These are phyloP conservation scores for Triticum dicoccoides DNA, from an alignment of 176 grass and related monocot genomes.

Conservation along the genomic window DNA sequence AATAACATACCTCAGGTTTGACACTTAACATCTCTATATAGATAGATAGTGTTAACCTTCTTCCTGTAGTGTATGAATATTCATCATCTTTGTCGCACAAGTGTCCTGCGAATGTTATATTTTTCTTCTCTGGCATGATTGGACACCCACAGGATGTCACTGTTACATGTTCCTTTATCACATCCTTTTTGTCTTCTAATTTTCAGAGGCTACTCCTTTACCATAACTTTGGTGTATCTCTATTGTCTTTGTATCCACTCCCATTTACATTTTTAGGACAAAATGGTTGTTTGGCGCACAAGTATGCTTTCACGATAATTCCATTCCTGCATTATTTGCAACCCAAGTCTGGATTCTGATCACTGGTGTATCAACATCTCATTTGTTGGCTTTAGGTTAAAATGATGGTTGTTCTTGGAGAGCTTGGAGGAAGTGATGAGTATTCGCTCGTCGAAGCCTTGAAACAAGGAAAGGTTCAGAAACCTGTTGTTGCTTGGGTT, in stretches of 20 bases:
- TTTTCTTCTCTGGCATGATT: not conserved
- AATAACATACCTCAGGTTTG: constrained; percentile 96
- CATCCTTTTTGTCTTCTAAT: not conserved
- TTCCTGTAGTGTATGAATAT: not conserved
- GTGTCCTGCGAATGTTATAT: not conserved
- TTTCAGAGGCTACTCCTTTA: constrained; percentile 3
- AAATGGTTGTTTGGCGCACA: not conserved
- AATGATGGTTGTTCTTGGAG: constrained; percentile 99
- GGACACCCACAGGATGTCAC: not conserved
- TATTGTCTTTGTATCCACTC: not conserved
- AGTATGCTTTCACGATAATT: constrained; percentile 9
- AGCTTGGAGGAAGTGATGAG: constrained; percentile 93
- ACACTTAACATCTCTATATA: constrained; percentile 8
- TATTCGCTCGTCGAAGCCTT: constrained; percentile 96
- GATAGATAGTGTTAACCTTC: not conserved
- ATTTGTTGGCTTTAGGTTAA: constrained; percentile 67
- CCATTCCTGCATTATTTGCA: not conserved
- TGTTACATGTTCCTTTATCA: not conserved
- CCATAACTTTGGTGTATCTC: not conserved
- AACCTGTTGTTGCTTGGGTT: constrained; percentile 99
- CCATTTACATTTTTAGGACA: not conserved
- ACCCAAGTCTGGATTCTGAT: not conserved
- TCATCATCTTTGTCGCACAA: not conserved
- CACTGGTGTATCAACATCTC: constrained; percentile 16
- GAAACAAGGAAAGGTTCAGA: constrained; percentile 96